phyloP scores from a whole-genome alignment of 73 alveolate species.

The Paramecium pentaurelia region DNA sequence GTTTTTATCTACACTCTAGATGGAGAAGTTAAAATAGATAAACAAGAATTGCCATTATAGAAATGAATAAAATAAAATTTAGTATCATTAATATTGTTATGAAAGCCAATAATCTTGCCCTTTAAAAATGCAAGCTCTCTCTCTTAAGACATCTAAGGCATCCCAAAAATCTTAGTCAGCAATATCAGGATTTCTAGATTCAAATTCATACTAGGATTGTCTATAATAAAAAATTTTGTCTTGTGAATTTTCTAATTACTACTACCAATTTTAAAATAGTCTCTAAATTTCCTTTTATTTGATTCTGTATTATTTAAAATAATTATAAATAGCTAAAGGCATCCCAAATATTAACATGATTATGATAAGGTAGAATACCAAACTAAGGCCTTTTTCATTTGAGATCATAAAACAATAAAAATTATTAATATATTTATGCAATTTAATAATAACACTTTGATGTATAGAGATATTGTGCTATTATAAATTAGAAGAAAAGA shows the following conservation, averaged over 20 bases:
- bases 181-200: background rate
- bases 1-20: background rate
- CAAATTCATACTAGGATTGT: background rate
- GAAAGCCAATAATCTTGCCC: background rate
- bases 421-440: background rate
- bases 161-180: conserved; percentile 1
- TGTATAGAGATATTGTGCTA: background rate
- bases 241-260: background rate
- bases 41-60: background rate
- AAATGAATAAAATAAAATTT: background rate
- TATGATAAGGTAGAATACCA: background rate
- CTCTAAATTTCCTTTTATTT: background rate
- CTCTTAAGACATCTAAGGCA: background rate
- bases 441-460: background rate
- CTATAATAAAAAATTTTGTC: background rate
- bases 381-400: background rate
- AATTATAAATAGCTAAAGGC: background rate
- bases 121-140: background rate
- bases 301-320: background rate
- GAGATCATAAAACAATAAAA: background rate
- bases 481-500: background rate
- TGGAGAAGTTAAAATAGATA: conserved; percentile 22
- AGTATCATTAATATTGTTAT: background rate
- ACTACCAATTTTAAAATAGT: background rate
- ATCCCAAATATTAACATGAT: background rate